Evolutionary conservation across 352 stramenopile species (phyloP), one percentile per base, ranked within the genome.

Genomic region (Globisporangium okanoganense): DNA sequence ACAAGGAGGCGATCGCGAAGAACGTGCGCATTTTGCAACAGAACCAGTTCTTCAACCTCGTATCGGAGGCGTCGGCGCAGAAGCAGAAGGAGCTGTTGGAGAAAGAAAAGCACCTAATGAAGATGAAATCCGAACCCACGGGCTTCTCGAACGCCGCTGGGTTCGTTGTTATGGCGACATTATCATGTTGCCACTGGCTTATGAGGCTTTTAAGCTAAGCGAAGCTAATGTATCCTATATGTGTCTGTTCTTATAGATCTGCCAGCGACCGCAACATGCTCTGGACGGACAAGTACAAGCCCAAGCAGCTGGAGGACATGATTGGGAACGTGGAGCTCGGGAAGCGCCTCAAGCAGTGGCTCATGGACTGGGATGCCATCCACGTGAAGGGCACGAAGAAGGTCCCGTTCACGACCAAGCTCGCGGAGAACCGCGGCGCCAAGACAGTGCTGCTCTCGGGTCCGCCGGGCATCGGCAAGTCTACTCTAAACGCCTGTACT

Each of bases 251-350:
- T 22, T 45, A 2, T 50, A 12, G n/a, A 58, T 49, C 36, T 50
- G 3, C 72, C 14, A 18, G 20, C 27, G 67, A 76, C 40, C 79
- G 78, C 44, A 71, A 83, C 18, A 75, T 82, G 58, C 70, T 99
- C 18, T 99, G 97, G 38, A 96, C 94, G 4, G 97, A 99, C 74
- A 98, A 97, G 72, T 98, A 99, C 85, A 96, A 96, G 66, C 97
- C 96, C 0, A 95, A 93, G 68, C 80, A 48, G 4, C 83, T 94
- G 35, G 67, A 85, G 9, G 82, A 98, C 55, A 97, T 99, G 80
- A 89, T 99, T 40, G 96, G 96, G 18, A 98, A 98, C 74, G 72
- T 89, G 43, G 92, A 98, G 58, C 70, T 90, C 33, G 87, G 93
- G 1, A 86, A 77, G 60, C 97, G 97, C 49, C 67, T 99, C 9